Base-by-base conservation (phyloP, 2,329 filamentous ascomycete species). In the Chaetothyriales sp. region DNA sequence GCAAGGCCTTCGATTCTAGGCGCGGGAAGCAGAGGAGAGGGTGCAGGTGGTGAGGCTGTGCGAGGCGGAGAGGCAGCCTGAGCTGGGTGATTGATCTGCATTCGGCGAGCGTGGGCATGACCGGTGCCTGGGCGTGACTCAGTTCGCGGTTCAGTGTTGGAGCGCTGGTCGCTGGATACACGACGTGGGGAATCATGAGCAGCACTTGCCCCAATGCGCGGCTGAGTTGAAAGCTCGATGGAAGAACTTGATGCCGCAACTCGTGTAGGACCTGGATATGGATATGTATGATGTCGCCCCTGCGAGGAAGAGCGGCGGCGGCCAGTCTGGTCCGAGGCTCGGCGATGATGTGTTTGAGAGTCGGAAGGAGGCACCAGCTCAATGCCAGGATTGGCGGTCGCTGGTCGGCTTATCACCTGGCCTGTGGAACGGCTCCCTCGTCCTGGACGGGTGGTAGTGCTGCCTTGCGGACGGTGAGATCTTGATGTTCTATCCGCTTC, bases 191-290 rank as follows among this genome's bases (percentile, higher is more conserved):
- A 39, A 44, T 54, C 53, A n/a, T 53, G 48, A 26, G 48, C 47
- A 18, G 51, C 20, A 28, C 36, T 46, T 15, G 45, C 43, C n/a
- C 36, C 20, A 28, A 54, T 53, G 18, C 52, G 50, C 36, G 65
- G 63, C 8, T 64, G 57, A 18, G 66, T 62, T 18, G 65, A 65
- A 1, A 87, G 67, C 60, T 88, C 83, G 1, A 78, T 83, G 46
- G 81, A 77, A 18, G 84, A 86, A 19, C 77, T 75, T 19, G 76
- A 71, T 10, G 77, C 74, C 19, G 46, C n/a, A 36, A 3, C 45
- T 10, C 19, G 43, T 10, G 22, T 45, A 18, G 28, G 18, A 5
- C 44, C 20, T 10, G 45, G 45, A 36, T 47, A 19, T 10, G 45
- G 45, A 36, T 47, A 19, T 15, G 45, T 47, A 4, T 12, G 12